These are phyloP conservation scores for Zelopaecilomyces penicillatus DNA, from an alignment of 2,329 filamentous ascomycete genomes.

Conservation along the genomic window DNA sequence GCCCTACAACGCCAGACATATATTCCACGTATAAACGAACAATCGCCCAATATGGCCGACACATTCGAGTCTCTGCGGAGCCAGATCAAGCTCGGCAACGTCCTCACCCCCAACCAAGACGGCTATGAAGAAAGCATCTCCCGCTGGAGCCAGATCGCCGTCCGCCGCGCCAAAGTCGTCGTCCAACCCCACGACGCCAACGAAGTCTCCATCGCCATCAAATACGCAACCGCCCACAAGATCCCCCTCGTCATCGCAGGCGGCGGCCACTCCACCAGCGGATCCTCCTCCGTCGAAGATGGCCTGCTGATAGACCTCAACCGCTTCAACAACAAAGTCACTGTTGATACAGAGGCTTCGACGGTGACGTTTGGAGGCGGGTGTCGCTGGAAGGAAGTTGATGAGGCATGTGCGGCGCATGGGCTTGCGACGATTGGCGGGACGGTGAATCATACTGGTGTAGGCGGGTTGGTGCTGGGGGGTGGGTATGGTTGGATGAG, in stretches of 20 bases:
- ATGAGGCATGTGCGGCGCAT: conserved; percentile 37
- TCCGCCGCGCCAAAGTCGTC: conserved; percentile 32
- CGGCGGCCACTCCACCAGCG: conserved; percentile 47
- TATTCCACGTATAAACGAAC: neutral
- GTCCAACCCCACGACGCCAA: conserved; percentile 28
- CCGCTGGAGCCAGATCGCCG: conserved; percentile 29
- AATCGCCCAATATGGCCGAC: conserved; percentile 2
- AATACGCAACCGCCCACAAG: conserved; percentile 17
- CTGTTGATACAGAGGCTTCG: conserved; percentile 33
- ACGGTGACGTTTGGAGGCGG: conserved; percentile 43
- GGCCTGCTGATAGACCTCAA: conserved; percentile 46
- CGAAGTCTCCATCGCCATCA: conserved; percentile 20
- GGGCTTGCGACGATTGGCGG: conserved; percentile 51
- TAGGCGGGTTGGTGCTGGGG: conserved; percentile 48
- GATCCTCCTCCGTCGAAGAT: conserved; percentile 38
- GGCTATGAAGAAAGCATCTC: conserved; percentile 26
- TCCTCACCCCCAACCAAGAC: conserved; percentile 24
- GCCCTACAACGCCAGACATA: too few relatives aligned
- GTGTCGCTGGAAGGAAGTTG: conserved; percentile 44
- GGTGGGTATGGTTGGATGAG: conserved; percentile 51
- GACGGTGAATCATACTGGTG: conserved; percentile 53
- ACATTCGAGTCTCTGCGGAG: conserved; percentile 10
- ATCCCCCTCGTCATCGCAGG: conserved; percentile 44
- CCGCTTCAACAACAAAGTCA: conserved; percentile 36
- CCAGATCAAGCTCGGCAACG: conserved; percentile 15